These are phyloP conservation scores for Hymenoscyphus occultus DNA, from an alignment of 2,329 filamentous ascomycete genomes.

Conservation along the genomic window DNA sequence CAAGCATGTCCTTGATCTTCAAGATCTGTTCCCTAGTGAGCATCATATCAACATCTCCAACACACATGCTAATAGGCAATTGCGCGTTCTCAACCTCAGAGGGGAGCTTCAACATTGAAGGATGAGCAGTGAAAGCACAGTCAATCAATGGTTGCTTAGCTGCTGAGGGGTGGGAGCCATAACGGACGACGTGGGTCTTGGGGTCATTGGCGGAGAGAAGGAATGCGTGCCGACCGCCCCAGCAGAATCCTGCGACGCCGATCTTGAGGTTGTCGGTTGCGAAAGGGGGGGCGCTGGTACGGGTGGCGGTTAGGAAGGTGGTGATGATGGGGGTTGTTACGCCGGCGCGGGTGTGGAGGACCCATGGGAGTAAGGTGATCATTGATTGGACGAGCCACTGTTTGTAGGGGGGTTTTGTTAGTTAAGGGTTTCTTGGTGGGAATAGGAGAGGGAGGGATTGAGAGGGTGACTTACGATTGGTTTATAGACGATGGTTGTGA, in stretches of 20 bases:
- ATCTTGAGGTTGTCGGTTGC: slow-evolving; percentile 40
- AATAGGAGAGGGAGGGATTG: neutral
- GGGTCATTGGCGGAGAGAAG: slow-evolving; percentile 44
- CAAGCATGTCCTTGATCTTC: slow-evolving; percentile 25
- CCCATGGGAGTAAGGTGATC: slow-evolving; percentile 24
- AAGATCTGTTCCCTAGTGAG: slow-evolving; percentile 33
- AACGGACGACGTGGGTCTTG: slow-evolving; percentile 23
- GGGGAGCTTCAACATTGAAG: slow-evolving; percentile 46
- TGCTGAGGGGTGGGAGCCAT: slow-evolving; percentile 17
- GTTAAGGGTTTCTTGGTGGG: neutral
- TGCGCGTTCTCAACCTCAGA: slow-evolving; percentile 43
- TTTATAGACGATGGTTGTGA: slow-evolving; percentile 24
- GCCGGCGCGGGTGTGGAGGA: slow-evolving; percentile 31
- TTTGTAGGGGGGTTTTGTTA: neutral
- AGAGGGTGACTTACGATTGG: slow-evolving; percentile 24
- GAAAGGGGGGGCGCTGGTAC: slow-evolving; percentile 31
- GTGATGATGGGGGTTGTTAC: slow-evolving; percentile 38
- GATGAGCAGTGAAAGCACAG: slow-evolving; percentile 50
- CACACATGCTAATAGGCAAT: slow-evolving; percentile 45
- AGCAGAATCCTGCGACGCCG: slow-evolving; percentile 59
- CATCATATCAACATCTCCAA: slow-evolving; percentile 44
- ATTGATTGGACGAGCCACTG: slow-evolving; percentile 47
- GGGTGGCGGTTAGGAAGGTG: slow-evolving; percentile 39
- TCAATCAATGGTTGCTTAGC: slow-evolving; percentile 41
- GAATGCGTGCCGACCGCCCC: slow-evolving; percentile 56